Conservation (phyloP, 192 early-diverging fungal genomes). For the Mortierella hygrophila region DNA sequence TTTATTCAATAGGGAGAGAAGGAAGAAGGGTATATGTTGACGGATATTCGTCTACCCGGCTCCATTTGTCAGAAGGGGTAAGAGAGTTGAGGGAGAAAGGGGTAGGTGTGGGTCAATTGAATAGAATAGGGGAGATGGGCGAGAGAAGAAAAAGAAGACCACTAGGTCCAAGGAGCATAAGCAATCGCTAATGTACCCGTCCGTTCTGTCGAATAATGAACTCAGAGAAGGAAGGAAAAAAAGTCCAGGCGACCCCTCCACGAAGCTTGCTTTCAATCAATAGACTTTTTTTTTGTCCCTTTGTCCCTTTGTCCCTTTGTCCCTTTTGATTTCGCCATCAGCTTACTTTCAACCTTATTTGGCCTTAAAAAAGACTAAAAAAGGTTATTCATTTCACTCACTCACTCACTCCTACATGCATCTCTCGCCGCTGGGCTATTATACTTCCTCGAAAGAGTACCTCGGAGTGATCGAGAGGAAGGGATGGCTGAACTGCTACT, state of each 20-base stretch:
- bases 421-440: not conserved
- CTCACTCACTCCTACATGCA: not conserved
- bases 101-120: not conserved
- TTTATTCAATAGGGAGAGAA: not conserved
- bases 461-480: not conserved
- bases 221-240: not conserved
- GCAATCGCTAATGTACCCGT: not conserved
- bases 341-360: slow-evolving; percentile 2
- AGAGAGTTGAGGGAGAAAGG: not conserved
- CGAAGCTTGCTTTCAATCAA: not conserved
- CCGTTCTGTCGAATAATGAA: not conserved
- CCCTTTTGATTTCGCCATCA: not conserved
- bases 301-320: not conserved
- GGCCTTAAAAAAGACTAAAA: slow-evolving; percentile 3
- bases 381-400: slow-evolving; percentile 6
- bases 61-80: not conserved
- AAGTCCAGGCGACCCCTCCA: slow-evolving; percentile 27
- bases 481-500: not conserved
- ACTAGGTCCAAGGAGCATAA: not conserved
- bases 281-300: not conserved
- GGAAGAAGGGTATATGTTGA: not conserved
- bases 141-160: not conserved
- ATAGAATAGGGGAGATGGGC: not conserved
- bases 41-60: slow-evolving; percentile 25
- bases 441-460: not conserved